phyloP scores from a whole-genome alignment of 331 rosid species.

The Erythrophleum ivorense region DNA sequence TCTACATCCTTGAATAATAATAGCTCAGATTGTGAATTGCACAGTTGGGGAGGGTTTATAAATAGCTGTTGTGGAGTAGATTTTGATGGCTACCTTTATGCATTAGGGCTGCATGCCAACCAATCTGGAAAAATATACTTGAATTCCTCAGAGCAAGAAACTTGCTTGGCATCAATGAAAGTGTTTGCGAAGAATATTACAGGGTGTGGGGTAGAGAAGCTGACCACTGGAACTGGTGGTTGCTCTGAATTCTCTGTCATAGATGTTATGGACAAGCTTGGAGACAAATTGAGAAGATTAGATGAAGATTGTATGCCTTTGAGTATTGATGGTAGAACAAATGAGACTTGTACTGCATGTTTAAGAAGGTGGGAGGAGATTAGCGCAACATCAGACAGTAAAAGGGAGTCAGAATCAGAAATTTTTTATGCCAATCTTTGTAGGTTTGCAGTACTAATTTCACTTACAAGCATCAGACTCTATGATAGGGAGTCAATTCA shows the following conservation, averaged over 20 bases:
- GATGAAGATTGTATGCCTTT: conserved; percentile 51
- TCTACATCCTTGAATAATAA: conserved; percentile 42
- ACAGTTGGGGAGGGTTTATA: conserved; percentile 64
- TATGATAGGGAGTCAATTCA: conserved; percentile 47
- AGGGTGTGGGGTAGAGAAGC: conserved; percentile 60
- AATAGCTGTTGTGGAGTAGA: conserved; percentile 49
- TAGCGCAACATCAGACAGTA: conserved; percentile 11
- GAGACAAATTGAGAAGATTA: conserved; percentile 40
- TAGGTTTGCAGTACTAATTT: conserved; percentile 57
- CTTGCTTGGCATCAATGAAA: conserved; percentile 43
- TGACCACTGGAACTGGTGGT: conserved; percentile 57
- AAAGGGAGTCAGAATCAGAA: conserved; percentile 9
- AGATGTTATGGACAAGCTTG: conserved; percentile 53
- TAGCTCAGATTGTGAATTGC: conserved; percentile 44
- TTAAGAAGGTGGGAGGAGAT: conserved; percentile 56
- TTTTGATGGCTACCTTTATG: conserved; percentile 56
- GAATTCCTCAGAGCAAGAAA: conserved; percentile 52
- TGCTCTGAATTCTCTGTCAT: conserved; percentile 54
- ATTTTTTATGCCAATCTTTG: conserved; percentile 50
- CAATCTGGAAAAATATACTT: conserved; percentile 54
- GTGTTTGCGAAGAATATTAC: conserved; percentile 25
- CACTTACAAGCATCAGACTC: conserved; percentile 50
- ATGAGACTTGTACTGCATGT: conserved; percentile 52
- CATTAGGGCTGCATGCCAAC: conserved; percentile 58
- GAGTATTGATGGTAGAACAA: conserved; percentile 24